Percentiles rank a stretch among this genome's conserved stretches.
Conservation (phyloP, 2,329 filamentous ascomycete species). For the Alternaria ventricosa region DNA sequence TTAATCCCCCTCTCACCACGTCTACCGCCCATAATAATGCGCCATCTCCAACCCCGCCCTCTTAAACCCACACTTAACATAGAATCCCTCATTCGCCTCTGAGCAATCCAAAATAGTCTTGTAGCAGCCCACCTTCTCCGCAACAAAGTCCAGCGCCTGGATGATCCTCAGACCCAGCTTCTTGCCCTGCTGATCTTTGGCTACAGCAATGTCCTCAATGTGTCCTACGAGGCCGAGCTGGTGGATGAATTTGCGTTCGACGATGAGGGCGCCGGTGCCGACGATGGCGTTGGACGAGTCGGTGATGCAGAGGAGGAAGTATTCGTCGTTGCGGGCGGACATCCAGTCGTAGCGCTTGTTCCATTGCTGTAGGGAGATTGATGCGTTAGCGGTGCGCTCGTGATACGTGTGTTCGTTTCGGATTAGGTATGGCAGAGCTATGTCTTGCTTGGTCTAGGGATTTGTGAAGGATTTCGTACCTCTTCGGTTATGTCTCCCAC, state of each 20-base stretch:
- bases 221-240: constrained; percentile 84
- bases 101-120: constrained; percentile 97
- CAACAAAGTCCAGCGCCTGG: constrained; percentile 88
- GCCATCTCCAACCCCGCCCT: constrained; percentile 95
- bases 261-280: constrained; percentile 87
- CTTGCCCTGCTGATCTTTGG: constrained; percentile 95
- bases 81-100: constrained; percentile 96
- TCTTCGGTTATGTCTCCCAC: constrained; percentile 84
- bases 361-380: constrained; percentile 56
- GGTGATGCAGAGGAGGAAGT: constrained; percentile 87
- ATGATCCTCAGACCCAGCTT: constrained; percentile 93
- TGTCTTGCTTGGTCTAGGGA: neutral
- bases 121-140: constrained; percentile 89
- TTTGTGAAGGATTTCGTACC: constrained; percentile 39
- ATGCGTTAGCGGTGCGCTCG: neutral
- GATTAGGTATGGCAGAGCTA: neutral
- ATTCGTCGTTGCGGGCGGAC: constrained; percentile 72
- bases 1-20: neutral
- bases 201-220: constrained; percentile 97
- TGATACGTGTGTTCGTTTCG: neutral
- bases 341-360: constrained; percentile 84
- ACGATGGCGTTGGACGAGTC: constrained; percentile 76
- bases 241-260: constrained; percentile 94
- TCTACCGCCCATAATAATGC: constrained; percentile 72
- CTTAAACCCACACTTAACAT: constrained; percentile 96